These are phyloP conservation scores for Calonectria pseudoturangicola DNA, from an alignment of 2,329 filamentous ascomycete species.

Conservation along the genomic window DNA sequence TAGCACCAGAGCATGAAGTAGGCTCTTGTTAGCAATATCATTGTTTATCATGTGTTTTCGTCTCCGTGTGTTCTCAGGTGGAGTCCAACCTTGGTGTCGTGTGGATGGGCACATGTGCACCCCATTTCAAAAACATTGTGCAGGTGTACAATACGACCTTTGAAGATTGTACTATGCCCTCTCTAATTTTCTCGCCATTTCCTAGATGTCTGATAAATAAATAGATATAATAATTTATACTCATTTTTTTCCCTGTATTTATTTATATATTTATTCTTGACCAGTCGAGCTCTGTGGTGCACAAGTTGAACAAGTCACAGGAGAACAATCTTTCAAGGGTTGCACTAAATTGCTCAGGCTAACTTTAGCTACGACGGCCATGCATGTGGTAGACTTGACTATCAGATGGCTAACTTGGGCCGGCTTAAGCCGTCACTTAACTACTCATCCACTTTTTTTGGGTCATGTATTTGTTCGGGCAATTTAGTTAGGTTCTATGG, in stretches of 20 bases:
- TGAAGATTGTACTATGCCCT: too few species aligned
- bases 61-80: too few species aligned
- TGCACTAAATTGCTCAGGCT: too few species aligned
- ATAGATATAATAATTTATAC: too few species aligned
- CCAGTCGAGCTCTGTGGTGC: too few species aligned
- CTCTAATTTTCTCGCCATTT: too few species aligned
- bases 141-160: too few species aligned
- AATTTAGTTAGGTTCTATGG: neutral
- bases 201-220: too few species aligned
- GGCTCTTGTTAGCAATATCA: constrained; percentile 6
- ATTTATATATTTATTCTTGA: too few species aligned
- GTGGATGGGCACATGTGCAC: neutral
- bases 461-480: neutral
- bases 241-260: too few species aligned
- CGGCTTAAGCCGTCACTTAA: neutral
- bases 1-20: constrained; percentile 4
- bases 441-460: neutral
- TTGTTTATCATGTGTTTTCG: neutral
- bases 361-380: neutral
- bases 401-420: neutral
- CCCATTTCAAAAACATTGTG: neutral
- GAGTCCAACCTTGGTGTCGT: neutral
- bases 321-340: too few species aligned
- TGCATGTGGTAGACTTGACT: neutral
- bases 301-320: too few species aligned